phyloP scores from a whole-genome alignment of 2,329 filamentous ascomycete genomes.

The Penicillium sumatraense region DNA sequence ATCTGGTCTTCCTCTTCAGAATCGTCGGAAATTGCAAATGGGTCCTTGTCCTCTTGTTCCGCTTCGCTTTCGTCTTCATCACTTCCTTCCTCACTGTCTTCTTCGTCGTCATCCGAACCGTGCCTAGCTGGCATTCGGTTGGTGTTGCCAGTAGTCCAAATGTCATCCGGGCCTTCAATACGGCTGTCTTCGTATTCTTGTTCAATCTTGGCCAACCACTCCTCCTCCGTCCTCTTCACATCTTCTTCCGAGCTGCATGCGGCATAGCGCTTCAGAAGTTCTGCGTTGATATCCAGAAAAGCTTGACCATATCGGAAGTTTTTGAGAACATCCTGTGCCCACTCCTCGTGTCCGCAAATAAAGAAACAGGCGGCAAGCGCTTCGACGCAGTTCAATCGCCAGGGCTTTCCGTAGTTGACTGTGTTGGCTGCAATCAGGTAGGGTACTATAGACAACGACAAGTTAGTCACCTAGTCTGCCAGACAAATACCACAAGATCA shows the following conservation, averaged over 20 bases:
- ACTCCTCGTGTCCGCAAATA: constrained; percentile 89
- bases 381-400: constrained; percentile 94
- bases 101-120: constrained; percentile 61
- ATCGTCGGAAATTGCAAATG: constrained; percentile 77
- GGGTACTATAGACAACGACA: constrained; percentile 59
- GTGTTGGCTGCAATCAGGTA: constrained; percentile 96
- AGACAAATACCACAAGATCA: constrained; percentile 7
- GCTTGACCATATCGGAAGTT: constrained; percentile 87
- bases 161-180: constrained; percentile 66
- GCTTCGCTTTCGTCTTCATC: constrained; percentile 51
- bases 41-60: constrained; percentile 61
- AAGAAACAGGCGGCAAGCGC: constrained; percentile 89
- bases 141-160: constrained; percentile 89
- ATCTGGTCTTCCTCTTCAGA: constrained; percentile 86
- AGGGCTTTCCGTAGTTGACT: constrained; percentile 96
- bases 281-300: constrained; percentile 88
- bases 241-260: constrained; percentile 79
- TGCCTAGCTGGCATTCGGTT: constrained; percentile 64
- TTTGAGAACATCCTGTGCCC: constrained; percentile 81
- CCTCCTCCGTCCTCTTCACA: constrained; percentile 81
- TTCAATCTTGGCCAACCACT: constrained; percentile 89
- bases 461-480: neutral
- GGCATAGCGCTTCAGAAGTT: constrained; percentile 81
- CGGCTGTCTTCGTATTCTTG: constrained; percentile 84
- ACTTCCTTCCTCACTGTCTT: constrained; percentile 45